Evolutionary conservation across 1,284 basidiomycete genomes (phyloP).

Genomic region (Singerocomus inundabilis): DNA sequence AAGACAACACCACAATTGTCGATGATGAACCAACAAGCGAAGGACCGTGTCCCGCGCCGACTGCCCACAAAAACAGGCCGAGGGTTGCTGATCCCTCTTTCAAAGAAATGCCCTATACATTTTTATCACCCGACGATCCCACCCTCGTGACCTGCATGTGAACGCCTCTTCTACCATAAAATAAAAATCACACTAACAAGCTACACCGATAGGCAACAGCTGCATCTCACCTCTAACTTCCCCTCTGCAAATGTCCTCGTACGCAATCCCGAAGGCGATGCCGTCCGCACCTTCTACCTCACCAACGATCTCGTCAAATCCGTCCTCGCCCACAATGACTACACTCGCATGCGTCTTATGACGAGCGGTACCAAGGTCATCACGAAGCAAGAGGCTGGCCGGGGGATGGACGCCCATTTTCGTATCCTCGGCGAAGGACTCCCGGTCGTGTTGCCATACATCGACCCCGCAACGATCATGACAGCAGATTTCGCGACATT

Average conservation of each 20-base stretch:
- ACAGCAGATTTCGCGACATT: constrained; percentile 60
- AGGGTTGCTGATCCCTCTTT: constrained; percentile 52
- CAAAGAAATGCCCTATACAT: constrained; percentile 91
- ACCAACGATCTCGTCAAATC: constrained; percentile 83
- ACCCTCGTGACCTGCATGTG: constrained; percentile 72
- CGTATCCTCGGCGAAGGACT: constrained; percentile 86
- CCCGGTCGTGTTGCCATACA: constrained; percentile 77
- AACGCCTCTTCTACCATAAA: neutral
- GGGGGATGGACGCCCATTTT: constrained; percentile 61
- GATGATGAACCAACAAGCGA: constrained; percentile 14
- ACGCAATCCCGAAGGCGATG: constrained; percentile 80
- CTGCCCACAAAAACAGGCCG: constrained; percentile 13
- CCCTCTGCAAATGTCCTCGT: constrained; percentile 80
- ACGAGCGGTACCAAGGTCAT: constrained; percentile 89
- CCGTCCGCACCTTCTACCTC: constrained; percentile 85
- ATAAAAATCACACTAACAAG: neutral
- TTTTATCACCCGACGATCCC: constrained; percentile 69
- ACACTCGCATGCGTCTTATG: constrained; percentile 82
- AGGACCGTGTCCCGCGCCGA: neutral
- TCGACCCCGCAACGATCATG: constrained; percentile 65
- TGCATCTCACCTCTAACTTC: constrained; percentile 74
- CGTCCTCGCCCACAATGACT: constrained; percentile 83
- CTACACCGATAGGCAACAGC: constrained; percentile 54
- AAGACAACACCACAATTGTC: constrained; percentile 8
- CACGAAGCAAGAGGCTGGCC: constrained; percentile 63